Conservation (phyloP, 805 yeast species). For the Candida vartiovaarae region DNA sequence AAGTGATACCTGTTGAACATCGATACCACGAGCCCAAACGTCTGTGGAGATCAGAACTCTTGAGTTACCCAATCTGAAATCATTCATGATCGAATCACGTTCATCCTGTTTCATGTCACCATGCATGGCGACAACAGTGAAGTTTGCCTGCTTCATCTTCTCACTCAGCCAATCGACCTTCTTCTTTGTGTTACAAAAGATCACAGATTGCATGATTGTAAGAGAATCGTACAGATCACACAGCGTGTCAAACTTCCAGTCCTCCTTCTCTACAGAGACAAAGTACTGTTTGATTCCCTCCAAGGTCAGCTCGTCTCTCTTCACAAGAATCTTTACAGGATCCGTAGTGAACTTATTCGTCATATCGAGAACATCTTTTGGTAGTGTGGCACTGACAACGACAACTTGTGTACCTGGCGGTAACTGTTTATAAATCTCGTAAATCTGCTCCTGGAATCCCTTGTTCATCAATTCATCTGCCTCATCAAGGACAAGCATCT, state of each 20-base stretch:
- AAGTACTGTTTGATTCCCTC: conserved; percentile 93
- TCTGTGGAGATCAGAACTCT: conserved; percentile 94
- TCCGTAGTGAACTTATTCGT: conserved; percentile 87
- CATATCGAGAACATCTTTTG: conserved; percentile 85
- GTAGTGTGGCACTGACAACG: conserved; percentile 90
- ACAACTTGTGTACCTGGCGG: conserved; percentile 90
- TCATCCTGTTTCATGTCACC: conserved; percentile 95
- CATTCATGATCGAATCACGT: conserved; percentile 91
- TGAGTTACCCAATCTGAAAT: conserved; percentile 89
- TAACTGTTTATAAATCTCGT: conserved; percentile 78
- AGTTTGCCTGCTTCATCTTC: conserved; percentile 70
- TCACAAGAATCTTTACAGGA: conserved; percentile 90
- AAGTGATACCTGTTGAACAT: conserved; percentile 94
- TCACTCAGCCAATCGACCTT: conserved; percentile 89
- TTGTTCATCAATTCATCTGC: conserved; percentile 92
- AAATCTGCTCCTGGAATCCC: conserved; percentile 94
- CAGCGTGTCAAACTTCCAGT: conserved; percentile 89
- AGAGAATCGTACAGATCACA: conserved; percentile 93
- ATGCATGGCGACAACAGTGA: conserved; percentile 94
- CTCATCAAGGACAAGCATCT: conserved; percentile 89
- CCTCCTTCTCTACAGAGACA: conserved; percentile 86
- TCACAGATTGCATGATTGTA: conserved; percentile 95
- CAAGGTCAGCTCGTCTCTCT: conserved; percentile 87
- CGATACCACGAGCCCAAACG: conserved; percentile 97
- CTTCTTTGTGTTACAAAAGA: conserved; percentile 93